A percentile compares a stretch with the other conserved stretches of the same genome.
Evolutionary conservation across 192 early-diverging fungal genomes (phyloP).

Genomic region (Rhizophagus clarus): DNA sequence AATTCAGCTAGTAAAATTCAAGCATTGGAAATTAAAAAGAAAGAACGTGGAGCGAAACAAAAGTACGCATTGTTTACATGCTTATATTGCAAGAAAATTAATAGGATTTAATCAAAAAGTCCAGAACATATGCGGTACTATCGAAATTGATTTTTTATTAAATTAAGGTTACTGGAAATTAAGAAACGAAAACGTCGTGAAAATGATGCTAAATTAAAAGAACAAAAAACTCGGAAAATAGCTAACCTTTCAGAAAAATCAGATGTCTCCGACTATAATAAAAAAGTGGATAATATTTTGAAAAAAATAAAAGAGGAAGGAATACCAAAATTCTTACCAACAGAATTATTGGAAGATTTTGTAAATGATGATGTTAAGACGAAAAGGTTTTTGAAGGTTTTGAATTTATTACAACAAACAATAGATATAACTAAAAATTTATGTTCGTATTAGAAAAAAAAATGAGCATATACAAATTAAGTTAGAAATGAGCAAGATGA

Average conservation of each 20-base stretch:
- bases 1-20: background rate
- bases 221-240: background rate
- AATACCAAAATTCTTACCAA: background rate
- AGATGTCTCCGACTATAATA: background rate
- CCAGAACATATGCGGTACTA: no score
- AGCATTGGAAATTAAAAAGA: background rate
- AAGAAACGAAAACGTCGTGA: background rate
- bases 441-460: background rate
- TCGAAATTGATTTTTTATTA: background rate
- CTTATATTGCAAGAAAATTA: background rate
- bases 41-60: background rate
- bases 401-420: background rate
- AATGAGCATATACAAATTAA: background rate
- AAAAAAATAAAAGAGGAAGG: background rate
- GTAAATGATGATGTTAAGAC: background rate
- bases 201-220: background rate
- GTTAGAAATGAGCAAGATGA: background rate
- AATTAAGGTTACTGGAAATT: background rate
- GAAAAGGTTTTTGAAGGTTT: background rate
- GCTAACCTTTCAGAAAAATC: background rate
- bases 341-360: background rate
- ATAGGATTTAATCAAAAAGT: background rate
- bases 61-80: background rate
- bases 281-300: background rate
- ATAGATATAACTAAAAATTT: background rate